A percentile compares a stretch with the other conserved stretches of the same genome.
Evolutionary conservation across 129 eudicot genomes (phyloP).

Genomic region (Lactuca sativa): DNA sequence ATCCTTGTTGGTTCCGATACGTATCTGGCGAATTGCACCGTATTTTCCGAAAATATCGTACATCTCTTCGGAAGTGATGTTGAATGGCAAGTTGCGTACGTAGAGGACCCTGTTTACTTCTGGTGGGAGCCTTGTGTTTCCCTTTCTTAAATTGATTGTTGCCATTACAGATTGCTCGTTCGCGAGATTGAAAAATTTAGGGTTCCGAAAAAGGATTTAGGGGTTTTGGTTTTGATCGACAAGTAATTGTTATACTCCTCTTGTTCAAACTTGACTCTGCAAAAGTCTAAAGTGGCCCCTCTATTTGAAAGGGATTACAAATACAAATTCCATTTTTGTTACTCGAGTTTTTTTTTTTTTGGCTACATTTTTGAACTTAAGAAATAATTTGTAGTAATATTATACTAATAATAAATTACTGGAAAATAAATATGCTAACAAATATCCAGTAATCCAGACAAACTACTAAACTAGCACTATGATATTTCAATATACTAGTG

Average conservation of each 20-base stretch:
- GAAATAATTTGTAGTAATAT: background rate
- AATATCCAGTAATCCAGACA: too few relatives aligned
- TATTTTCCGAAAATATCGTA: conserved; percentile 87
- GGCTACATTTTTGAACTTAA: too few relatives aligned
- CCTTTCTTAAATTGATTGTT: conserved; percentile 60
- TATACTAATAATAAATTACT: too few relatives aligned
- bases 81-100: conserved; percentile 74
- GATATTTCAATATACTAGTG: too few relatives aligned
- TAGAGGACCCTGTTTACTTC: conserved; percentile 73
- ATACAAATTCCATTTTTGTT: too few relatives aligned
- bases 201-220: conserved; percentile 22
- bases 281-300: background rate
- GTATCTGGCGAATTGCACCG: conserved; percentile 81
- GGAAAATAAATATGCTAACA: too few relatives aligned
- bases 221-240: background rate
- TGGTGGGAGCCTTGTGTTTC: conserved; percentile 71
- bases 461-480: too few relatives aligned
- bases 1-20: conserved; percentile 71
- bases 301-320: background rate
- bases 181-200: conserved; percentile 1
- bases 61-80: conserved; percentile 90
- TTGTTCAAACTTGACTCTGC: background rate
- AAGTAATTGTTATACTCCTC: background rate
- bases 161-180: conserved; percentile 38
- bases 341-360: background rate